Evolutionary conservation across 345 rosid species (phyloP), one percentile per base, ranked within the genome.

Genomic region (Brassica juncea): DNA sequence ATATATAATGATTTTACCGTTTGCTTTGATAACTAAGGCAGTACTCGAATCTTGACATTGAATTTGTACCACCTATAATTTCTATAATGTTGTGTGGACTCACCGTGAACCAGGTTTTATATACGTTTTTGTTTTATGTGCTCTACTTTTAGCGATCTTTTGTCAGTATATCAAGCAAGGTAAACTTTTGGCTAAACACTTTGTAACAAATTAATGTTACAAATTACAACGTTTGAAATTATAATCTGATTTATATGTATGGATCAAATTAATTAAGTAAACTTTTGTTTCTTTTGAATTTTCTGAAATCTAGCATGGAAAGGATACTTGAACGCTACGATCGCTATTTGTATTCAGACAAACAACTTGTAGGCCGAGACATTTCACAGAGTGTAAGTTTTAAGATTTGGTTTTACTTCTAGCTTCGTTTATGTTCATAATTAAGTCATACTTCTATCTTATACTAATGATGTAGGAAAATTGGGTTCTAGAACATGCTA

Each of bases 271-370:
- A 23, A 67, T 28, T 77, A 27, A 71, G 5, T 2, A n/a, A 21
- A n/a, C 37, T 8, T 47, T 42, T 47, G 58, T 16, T 4, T 62
- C 21, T n/a, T 15, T 44, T 70, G 55, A 32, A 58, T 5, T 63
- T 15, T 57, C 47, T 32, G 35, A 21, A 68, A 66, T 70, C 16
- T 67, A 94, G 98, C 86, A 94, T 94, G 98, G 98, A 92, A 76
- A 92, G 83, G 83, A 89, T 94, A 65, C 93, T 94, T 25, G 98
- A 92, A 85, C 89, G 97, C 19, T 88, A 94, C 55, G 98, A 94
- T 84, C 86, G 98, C 81, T 89, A 88, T 55, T 84, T 90, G 15
- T 92, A 88, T 68, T 88, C 88, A 10, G 98, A 91, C 77, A 94
- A 88, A 80, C 94, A 87, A 78, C 86, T 84, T 76, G 80, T 71